Evolutionary conservation across 1,284 basidiomycete species (phyloP).

Genomic region (Marasmius fiardii): DNA sequence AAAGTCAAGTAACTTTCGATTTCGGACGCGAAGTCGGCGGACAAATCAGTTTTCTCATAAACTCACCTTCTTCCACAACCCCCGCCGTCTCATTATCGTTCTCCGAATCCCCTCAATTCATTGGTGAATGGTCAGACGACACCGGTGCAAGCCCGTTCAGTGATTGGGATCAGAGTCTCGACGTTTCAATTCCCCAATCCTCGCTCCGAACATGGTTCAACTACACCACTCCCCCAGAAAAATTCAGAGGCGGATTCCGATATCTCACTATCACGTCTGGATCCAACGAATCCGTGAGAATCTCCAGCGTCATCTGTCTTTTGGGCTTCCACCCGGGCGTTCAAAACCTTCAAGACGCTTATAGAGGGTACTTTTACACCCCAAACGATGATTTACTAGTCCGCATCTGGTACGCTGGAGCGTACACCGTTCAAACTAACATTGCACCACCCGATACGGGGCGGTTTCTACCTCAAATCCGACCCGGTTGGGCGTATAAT

Average conservation of each 20-base stretch:
- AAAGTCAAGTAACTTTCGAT: not conserved
- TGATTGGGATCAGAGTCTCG: conserved; percentile 27
- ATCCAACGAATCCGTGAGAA: conserved; percentile 27
- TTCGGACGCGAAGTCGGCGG: conserved; percentile 33
- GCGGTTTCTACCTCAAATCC: not conserved
- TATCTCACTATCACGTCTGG: conserved; percentile 45
- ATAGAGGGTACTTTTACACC: conserved; percentile 48
- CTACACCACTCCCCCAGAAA: conserved; percentile 30
- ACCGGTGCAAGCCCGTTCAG: conserved; percentile 30
- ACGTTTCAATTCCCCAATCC: conserved; percentile 21
- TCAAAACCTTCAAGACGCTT: conserved; percentile 38
- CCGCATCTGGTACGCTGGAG: conserved; percentile 50
- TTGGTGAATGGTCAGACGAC: conserved; percentile 40
- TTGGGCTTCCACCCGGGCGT: conserved; percentile 47
- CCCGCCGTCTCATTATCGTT: conserved; percentile 43
- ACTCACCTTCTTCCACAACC: conserved; percentile 26
- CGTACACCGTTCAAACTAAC: conserved; percentile 52
- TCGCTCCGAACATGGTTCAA: conserved; percentile 21
- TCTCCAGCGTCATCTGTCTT: conserved; percentile 43
- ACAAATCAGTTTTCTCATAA: conserved; percentile 35
- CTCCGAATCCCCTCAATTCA: conserved; percentile 46
- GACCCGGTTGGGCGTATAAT: conserved; percentile 27
- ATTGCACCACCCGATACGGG: conserved; percentile 14
- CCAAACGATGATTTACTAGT: conserved; percentile 43
- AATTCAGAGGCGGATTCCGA: conserved; percentile 45